phyloP scores from a whole-genome alignment of 768 basidiomycete species.

The Glaciozyma martinii region DNA sequence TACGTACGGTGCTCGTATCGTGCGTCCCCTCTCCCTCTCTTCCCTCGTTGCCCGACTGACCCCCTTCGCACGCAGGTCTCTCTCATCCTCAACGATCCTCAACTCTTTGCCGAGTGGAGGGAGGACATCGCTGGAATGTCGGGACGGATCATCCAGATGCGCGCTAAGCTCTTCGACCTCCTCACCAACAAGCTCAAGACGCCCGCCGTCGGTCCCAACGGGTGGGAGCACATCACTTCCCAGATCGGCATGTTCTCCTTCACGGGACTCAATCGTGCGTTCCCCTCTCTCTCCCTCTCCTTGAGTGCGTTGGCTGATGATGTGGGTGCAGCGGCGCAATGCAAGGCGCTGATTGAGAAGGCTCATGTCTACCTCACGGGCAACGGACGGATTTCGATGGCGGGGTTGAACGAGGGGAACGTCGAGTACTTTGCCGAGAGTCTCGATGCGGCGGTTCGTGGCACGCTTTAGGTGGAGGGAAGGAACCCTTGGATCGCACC shows the following conservation, averaged over 20 bases:
- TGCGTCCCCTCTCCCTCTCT: conserved; percentile 44
- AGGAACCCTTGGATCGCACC: too few species aligned
- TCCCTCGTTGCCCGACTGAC: neutral
- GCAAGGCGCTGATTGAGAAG: conserved; percentile 71
- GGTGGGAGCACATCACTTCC: conserved; percentile 85
- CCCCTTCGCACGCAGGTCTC: neutral
- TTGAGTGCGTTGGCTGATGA: neutral
- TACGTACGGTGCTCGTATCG: conserved; percentile 76
- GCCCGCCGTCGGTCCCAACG: conserved; percentile 43
- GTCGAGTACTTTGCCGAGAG: conserved; percentile 83
- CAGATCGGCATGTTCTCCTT: conserved; percentile 85
- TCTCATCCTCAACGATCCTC: conserved; percentile 59
- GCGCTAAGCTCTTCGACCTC: conserved; percentile 68
- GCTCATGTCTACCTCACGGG: conserved; percentile 91
- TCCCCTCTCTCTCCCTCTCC: neutral
- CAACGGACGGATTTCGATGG: conserved; percentile 87
- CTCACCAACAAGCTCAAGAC: conserved; percentile 72
- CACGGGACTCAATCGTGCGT: conserved; percentile 57
- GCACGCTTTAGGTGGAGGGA: neutral
- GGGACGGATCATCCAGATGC: conserved; percentile 84
- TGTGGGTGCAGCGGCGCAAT: conserved; percentile 51
- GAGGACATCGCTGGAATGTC: conserved; percentile 55
- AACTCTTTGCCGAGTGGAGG: conserved; percentile 79
- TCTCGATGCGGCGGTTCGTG: conserved; percentile 53
- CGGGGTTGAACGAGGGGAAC: conserved; percentile 73